These are phyloP conservation scores for Diaporthe velutina DNA, from an alignment of 2,329 filamentous ascomycete species.

Conservation along the genomic window DNA sequence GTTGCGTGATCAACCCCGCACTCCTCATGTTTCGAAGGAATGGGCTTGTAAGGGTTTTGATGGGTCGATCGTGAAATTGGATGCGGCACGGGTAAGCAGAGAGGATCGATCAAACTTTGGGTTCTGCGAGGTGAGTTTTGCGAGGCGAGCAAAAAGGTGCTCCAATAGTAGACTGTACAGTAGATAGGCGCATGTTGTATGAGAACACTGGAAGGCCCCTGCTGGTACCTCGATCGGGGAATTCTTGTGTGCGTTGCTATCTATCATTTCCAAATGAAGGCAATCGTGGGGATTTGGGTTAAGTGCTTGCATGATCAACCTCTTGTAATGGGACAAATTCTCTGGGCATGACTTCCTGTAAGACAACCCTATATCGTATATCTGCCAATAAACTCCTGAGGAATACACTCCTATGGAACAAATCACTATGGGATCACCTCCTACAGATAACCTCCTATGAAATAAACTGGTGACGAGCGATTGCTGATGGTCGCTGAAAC, in stretches of 20 bases:
- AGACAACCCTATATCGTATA: too few species aligned
- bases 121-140: not conserved
- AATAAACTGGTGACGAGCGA: too few species aligned
- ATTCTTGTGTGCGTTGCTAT: not conserved
- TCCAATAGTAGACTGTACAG: not conserved
- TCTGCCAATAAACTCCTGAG: too few species aligned
- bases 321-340: too few species aligned
- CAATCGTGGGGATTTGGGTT: constrained; percentile 9
- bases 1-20: constrained; percentile 19
- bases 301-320: constrained; percentile 35
- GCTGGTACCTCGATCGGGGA: not conserved
- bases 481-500: too few species aligned
- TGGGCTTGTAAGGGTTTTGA: constrained; percentile 9
- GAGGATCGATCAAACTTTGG: not conserved
- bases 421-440: too few species aligned
- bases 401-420: too few species aligned
- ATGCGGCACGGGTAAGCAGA: constrained; percentile 5
- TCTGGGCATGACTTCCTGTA: too few species aligned
- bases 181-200: not conserved
- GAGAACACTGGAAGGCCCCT: not conserved
- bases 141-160: not conserved
- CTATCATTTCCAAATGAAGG: too few species aligned
- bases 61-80: constrained; percentile 14
- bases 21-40: not conserved
- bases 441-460: too few species aligned